Conservation (phyloP, 495 filamentous ascomycete species). For the Evansstolkia leycettana region DNA sequence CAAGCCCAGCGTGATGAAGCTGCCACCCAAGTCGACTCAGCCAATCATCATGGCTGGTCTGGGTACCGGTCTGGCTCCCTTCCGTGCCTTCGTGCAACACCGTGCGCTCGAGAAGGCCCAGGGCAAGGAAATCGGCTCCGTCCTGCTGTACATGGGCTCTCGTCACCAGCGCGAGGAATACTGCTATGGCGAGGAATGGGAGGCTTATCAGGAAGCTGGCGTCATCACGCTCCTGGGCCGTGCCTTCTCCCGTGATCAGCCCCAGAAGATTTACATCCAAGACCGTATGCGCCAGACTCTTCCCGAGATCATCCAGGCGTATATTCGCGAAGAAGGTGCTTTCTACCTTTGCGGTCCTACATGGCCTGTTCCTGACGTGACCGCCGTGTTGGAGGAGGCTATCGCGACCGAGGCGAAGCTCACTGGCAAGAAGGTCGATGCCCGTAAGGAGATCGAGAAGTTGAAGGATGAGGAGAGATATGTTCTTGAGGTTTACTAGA, state of each 20-base stretch:
- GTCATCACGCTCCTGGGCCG: constrained; percentile 89
- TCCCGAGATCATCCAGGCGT: constrained; percentile 75
- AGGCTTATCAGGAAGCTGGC: constrained; percentile 90
- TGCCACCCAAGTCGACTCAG: constrained; percentile 70
- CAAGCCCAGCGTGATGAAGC: constrained; percentile 97
- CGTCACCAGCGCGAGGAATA: constrained; percentile 98
- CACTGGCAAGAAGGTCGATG: constrained; percentile 66
- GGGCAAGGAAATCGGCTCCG: constrained; percentile 85
- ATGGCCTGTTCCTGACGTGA: constrained; percentile 99
- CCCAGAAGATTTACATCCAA: constrained; percentile 98
- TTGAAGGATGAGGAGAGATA: constrained; percentile 91
- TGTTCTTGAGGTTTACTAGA: constrained; percentile 89
- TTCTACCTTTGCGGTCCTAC: constrained; percentile 98
- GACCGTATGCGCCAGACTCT: constrained; percentile 90
- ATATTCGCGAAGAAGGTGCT: constrained; percentile 73
- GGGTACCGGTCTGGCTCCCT: constrained; percentile 93
- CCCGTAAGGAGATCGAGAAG: constrained; percentile 88
- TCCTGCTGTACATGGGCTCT: constrained; percentile 92
- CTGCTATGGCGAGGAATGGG: constrained; percentile 98
- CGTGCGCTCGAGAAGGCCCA: constrained; percentile 92
- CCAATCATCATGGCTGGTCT: constrained; percentile 98
- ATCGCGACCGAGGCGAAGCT: constrained; percentile 64
- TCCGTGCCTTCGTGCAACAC: constrained; percentile 97
- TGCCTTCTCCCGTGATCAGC: constrained; percentile 93
- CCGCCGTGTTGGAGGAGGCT: constrained; percentile 83